Evolutionary conservation across 2,329 filamentous ascomycete genomes (phyloP).

Genomic region (Calonectria hongkongensis): DNA sequence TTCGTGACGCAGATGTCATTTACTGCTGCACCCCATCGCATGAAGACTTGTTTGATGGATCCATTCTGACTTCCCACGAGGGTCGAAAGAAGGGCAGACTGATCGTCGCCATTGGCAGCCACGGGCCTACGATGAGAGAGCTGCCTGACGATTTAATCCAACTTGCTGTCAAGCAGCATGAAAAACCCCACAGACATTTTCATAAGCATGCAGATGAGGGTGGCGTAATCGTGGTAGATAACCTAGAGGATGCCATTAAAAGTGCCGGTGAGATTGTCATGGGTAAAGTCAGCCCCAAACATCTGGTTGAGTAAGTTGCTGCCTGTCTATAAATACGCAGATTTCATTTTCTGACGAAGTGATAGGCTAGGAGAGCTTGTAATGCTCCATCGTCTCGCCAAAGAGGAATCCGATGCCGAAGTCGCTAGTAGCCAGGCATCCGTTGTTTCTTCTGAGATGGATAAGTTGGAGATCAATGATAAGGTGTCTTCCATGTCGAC

Average conservation of each 20-base stretch:
- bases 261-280: slow-evolving; percentile 92
- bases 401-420: slow-evolving; percentile 63
- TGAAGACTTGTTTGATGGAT: slow-evolving; percentile 83
- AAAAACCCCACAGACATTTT: slow-evolving; percentile 72
- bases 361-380: slow-evolving; percentile 84
- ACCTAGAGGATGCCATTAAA: slow-evolving; percentile 84
- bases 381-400: slow-evolving; percentile 71
- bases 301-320: slow-evolving; percentile 83
- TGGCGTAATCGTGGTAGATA: slow-evolving; percentile 83
- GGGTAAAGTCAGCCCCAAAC: slow-evolving; percentile 81
- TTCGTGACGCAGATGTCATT: slow-evolving; percentile 85
- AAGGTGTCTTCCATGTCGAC: slow-evolving; percentile 64
- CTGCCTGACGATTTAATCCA: slow-evolving; percentile 85
- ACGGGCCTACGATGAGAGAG: slow-evolving; percentile 85
- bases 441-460: slow-evolving; percentile 57
- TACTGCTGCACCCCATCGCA: slow-evolving; percentile 91
- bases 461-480: slow-evolving; percentile 60
- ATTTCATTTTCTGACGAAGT: slow-evolving; percentile 41
- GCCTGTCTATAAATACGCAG: not conserved
- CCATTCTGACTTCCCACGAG: slow-evolving; percentile 82
- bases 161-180: slow-evolving; percentile 72
- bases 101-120: slow-evolving; percentile 83
- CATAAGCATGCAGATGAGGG: slow-evolving; percentile 80
- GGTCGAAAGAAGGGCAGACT: slow-evolving; percentile 82
- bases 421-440: slow-evolving; percentile 56